Base-by-base conservation (phyloP, 2,329 filamentous ascomycete species). In the Sporothrix humicola region DNA sequence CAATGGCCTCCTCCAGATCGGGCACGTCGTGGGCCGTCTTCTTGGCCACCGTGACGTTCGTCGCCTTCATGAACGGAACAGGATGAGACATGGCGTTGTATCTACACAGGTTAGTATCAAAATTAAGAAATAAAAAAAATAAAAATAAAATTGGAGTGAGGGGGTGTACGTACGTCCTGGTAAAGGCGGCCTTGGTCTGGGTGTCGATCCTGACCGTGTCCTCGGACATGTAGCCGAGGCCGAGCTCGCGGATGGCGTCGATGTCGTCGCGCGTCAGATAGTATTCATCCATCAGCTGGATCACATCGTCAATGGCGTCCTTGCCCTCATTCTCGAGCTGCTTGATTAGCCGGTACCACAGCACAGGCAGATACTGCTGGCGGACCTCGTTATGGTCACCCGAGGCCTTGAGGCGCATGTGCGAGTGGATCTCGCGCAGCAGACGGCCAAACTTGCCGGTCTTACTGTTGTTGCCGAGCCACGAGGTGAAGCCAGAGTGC, bases 401-500 rank as follows among this genome's bases (percentile, higher is more conserved):
- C 52, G 94, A 97, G 12, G 93, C 91, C 77, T 91, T 91, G 74
- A 99, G 88, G 9, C 96, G 92, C 94, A 99, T 98, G 80, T 99
- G 96, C 5, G 94, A 93, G 81, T 99, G 96, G 6, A 99, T 94
- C 79, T 99, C 96, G 79, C 97, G 97, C 77, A 97, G 87, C 78
- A 90, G 92, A 73, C 96, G 91, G 76, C 88, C 89, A 68, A 98
- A 85, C 82, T 90, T 93, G 83, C 91, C 89, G 76, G 89, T 87
- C 80, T 94, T 97, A 84, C 95, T 98, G 82, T 97, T 97, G 81
- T 97, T 96, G 78, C 96, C 96, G 68, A 99, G 89, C 96, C 96
- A 99, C 7, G 89, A 88, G 0, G 96, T 96, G 80, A 99, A 99
- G 58, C 87, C 86, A 50, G 93, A 92, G 3, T 88, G 88, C 76